phyloP scores from a whole-genome alignment of 2,329 filamentous ascomycete genomes.

The Stachybotrys elegans region DNA sequence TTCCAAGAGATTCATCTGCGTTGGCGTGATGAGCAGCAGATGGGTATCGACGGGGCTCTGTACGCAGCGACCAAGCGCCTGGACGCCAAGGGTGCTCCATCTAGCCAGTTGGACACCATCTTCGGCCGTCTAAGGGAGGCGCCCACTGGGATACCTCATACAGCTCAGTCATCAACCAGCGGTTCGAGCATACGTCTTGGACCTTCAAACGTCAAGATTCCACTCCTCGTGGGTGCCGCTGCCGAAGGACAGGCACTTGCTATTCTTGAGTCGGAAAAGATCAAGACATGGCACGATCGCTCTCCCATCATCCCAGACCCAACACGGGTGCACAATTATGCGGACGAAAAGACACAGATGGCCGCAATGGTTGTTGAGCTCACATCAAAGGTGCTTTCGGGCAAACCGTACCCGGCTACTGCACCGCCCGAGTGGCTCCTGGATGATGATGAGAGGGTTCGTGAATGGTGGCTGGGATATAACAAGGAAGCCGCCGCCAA shows the following conservation, averaged over 20 bases:
- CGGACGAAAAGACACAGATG: slow-evolving; percentile 36
- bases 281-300: slow-evolving; percentile 37
- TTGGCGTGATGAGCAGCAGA: slow-evolving; percentile 40
- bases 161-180: slow-evolving; percentile 8
- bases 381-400: slow-evolving; percentile 34
- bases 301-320: slow-evolving; percentile 30
- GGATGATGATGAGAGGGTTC: slow-evolving; percentile 38
- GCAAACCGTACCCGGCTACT: slow-evolving; percentile 42
- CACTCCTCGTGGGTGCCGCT: slow-evolving; percentile 23
- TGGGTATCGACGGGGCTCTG: slow-evolving; percentile 36
- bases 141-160: slow-evolving; percentile 11
- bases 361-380: slow-evolving; percentile 38
- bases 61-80: slow-evolving; percentile 39
- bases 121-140: slow-evolving; percentile 27
- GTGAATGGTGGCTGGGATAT: slow-evolving; percentile 49
- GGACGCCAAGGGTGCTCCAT: slow-evolving; percentile 29
- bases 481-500: slow-evolving; percentile 32
- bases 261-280: slow-evolving; percentile 38
- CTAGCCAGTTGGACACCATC: slow-evolving; percentile 34
- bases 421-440: slow-evolving; percentile 49
- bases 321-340: slow-evolving; percentile 30
- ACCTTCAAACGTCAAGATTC: too few species aligned
- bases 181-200: too few species aligned
- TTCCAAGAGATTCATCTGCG: slow-evolving; percentile 45
- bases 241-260: slow-evolving; percentile 36